Percentiles rank a stretch among this genome's conserved stretches.
phyloP scores from a whole-genome alignment of 1,284 basidiomycete genomes.

The Ustilago tritici region DNA sequence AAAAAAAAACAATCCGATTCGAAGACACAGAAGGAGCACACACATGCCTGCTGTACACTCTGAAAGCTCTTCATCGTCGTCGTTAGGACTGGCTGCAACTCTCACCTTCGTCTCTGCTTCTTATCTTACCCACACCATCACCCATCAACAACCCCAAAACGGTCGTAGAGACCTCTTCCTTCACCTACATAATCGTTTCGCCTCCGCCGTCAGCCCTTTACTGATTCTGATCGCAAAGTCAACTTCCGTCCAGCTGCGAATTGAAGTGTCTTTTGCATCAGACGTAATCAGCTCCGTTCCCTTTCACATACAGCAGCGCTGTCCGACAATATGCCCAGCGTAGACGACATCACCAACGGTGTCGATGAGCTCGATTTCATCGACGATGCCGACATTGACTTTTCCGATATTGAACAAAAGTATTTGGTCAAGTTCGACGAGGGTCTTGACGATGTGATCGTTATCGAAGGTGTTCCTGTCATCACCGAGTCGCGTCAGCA shows the following conservation, averaged over 20 bases:
- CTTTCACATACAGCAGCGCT: constrained; percentile 1
- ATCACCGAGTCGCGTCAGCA: constrained; percentile 69
- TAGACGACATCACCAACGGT: constrained; percentile 57
- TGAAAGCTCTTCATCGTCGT: constrained; percentile 4
- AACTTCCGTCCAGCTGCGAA: constrained; percentile 17
- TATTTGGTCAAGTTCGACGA: constrained; percentile 71
- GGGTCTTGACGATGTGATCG: constrained; percentile 70
- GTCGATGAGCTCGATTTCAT: constrained; percentile 50
- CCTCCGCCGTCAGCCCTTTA: constrained; percentile 26
- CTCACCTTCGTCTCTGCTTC: neutral
- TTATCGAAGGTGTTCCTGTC: constrained; percentile 71
- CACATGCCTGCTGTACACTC: neutral
- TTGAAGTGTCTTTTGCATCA: constrained; percentile 10
- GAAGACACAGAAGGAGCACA: neutral
- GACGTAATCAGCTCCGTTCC: neutral
- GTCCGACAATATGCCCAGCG: constrained; percentile 40
- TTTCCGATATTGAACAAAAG: constrained; percentile 93
- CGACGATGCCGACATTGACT: constrained; percentile 81
- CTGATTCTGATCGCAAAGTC: neutral
- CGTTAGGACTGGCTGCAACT: neutral
- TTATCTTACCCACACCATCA: neutral
- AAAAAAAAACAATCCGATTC: constrained; percentile 9
- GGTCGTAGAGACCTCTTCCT: constrained; percentile 41
- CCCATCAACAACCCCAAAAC: constrained; percentile 18
- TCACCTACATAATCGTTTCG: constrained; percentile 4